These are phyloP conservation scores for Penicillium maclennaniae DNA, from an alignment of 495 filamentous ascomycete species.

Conservation along the genomic window DNA sequence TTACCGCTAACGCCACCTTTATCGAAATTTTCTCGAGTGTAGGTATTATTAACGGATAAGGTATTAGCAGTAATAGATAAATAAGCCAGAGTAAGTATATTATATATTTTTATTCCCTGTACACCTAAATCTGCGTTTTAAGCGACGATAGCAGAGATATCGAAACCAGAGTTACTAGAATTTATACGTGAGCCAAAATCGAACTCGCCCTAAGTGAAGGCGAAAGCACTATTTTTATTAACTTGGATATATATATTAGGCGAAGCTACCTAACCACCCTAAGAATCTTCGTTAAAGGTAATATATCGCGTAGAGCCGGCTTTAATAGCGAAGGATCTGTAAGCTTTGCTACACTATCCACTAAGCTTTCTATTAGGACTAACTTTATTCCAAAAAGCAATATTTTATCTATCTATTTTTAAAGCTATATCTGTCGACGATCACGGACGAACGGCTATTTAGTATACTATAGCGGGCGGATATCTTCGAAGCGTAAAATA, in stretches of 20 bases:
- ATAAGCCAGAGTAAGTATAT: background rate
- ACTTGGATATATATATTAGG: background rate
- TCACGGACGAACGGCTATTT: too few species aligned
- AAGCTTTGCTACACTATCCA: too few species aligned
- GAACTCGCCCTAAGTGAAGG: slow-evolving; percentile 1
- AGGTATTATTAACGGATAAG: background rate
- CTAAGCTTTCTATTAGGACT: too few species aligned
- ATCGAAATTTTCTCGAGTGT: background rate
- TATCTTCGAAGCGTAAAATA: too few species aligned
- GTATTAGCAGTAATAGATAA: background rate
- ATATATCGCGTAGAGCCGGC: too few species aligned
- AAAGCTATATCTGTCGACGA: too few species aligned
- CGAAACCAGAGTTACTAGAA: background rate
- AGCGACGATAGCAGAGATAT: slow-evolving; percentile 1
- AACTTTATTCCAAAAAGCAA: too few species aligned
- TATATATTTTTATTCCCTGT: background rate
- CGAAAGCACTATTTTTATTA: background rate
- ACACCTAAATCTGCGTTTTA: background rate
- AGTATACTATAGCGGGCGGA: too few species aligned
- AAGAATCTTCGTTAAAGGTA: background rate
- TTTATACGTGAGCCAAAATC: background rate
- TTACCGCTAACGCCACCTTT: too few species aligned
- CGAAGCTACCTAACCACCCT: background rate
- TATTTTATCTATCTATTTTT: too few species aligned
- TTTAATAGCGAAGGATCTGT: too few species aligned